Conservation (phyloP, 2,329 filamentous ascomycete genomes). For the Ilyonectria robusta region DNA sequence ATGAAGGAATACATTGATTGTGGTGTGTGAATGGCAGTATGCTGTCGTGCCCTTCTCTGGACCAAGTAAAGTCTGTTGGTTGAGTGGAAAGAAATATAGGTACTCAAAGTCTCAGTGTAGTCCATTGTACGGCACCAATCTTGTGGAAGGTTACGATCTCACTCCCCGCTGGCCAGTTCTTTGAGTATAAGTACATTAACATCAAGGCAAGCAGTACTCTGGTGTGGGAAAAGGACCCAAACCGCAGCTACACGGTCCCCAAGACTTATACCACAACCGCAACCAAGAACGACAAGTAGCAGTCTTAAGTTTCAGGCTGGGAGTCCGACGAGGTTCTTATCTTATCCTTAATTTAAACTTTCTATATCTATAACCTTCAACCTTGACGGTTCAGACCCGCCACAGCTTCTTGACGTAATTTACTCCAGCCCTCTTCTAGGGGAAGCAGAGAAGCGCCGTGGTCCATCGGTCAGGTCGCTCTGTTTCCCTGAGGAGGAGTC, state of each 20-base stretch:
- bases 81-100: too few species aligned
- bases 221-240: slow-evolving; percentile 75
- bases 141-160: slow-evolving; percentile 72
- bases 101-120: too few species aligned
- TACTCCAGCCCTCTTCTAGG: not conserved
- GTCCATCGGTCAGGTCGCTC: slow-evolving; percentile 3
- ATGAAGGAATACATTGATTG: too few species aligned
- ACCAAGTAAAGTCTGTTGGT: too few species aligned
- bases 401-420: not conserved
- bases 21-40: too few species aligned
- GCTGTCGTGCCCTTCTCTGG: too few species aligned
- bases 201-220: slow-evolving; percentile 68
- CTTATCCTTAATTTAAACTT: not conserved
- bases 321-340: not conserved
- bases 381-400: not conserved
- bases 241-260: slow-evolving; percentile 57
- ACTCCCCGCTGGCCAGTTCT: slow-evolving; percentile 67
- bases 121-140: too few species aligned
- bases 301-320: slow-evolving; percentile 26
- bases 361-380: not conserved
- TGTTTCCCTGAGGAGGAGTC: not conserved
- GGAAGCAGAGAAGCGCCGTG: not conserved
- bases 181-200: slow-evolving; percentile 80
- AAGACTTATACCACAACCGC: slow-evolving; percentile 49
- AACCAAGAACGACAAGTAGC: slow-evolving; percentile 50